Evolutionary conservation across 495 filamentous ascomycete genomes (phyloP), one percentile per base, ranked within the genome.

Genomic region (Xylaria scruposa): DNA sequence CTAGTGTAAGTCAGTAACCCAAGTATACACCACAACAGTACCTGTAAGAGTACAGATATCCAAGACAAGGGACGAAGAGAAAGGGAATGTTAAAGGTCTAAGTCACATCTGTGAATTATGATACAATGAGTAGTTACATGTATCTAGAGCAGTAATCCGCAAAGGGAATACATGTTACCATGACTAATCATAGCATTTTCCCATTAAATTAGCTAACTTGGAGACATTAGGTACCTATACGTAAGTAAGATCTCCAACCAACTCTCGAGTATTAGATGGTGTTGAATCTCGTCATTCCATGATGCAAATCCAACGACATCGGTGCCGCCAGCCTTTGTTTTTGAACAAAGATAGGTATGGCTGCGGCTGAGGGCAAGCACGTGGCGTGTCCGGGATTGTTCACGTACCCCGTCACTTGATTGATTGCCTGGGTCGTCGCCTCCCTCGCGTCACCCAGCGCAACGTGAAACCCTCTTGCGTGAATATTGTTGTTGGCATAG

Each of bases 301-400:
- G 26, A 56, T 56, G 6, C 51, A 1, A 56, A 29, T 56, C 24
- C 53, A 56, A 56, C 15, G 26, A 56, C 26, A 15, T n/a, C 4
- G 53, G 5, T 17, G 53, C 5, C 12, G 21, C 9, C 21, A 26
- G 49, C 10, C 49, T 21, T 21, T 42, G 7, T 2, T 17, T 21
- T 56, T 13, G 12, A 33, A 58, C 36, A 36, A 33, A 31, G 29
- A 31, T 31, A 31, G 29, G 29, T 31, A 31, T 15, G 56, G 58
- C 17, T 38, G 58, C 58, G 58, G 58, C 56, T 47, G 42, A 64
- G 15, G 10, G 26, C 38, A 47, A 21, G 42, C 61, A 47, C 61
- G 42, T 47, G 61, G 74, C 42, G 84, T 15, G 85, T 85, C 42
- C 82, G 79, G n/a, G 81, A 83, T 46, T 80, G 0, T 31, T 56